phyloP scores from a whole-genome alignment of 345 rosid species.

The Populus nigra region DNA sequence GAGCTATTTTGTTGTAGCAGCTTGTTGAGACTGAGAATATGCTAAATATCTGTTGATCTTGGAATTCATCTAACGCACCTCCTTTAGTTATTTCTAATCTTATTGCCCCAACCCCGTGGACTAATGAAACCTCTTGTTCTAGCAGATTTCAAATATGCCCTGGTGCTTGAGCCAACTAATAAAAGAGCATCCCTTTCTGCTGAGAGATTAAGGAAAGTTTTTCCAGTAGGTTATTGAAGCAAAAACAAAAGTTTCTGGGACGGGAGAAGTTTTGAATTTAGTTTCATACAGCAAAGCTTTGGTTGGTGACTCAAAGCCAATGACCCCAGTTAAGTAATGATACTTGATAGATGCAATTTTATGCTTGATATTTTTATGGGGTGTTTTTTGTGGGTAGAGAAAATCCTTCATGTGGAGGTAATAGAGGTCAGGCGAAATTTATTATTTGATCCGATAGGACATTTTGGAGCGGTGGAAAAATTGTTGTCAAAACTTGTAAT shows the following conservation, averaged over 20 bases:
- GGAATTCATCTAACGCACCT: background rate
- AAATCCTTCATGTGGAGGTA: background rate
- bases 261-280: background rate
- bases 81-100: background rate
- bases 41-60: background rate
- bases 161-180: constrained; percentile 94
- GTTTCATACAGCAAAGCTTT: background rate
- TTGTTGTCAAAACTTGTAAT: constrained; percentile 15
- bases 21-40: background rate
- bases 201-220: constrained; percentile 60
- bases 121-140: constrained; percentile 5
- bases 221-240: constrained; percentile 33
- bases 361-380: background rate
- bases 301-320: background rate
- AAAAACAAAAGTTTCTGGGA: background rate
- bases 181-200: constrained; percentile 79
- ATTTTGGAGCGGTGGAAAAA: background rate
- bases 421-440: background rate
- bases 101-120: background rate
- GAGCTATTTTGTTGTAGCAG: background rate
- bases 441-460: background rate
- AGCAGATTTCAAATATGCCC: constrained; percentile 79
- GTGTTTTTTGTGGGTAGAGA: background rate
- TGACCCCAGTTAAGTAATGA: background rate
- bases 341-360: background rate